Evolutionary conservation across 2,329 filamentous ascomycete species (phyloP).

Genomic region (Alternaria incomplexa): DNA sequence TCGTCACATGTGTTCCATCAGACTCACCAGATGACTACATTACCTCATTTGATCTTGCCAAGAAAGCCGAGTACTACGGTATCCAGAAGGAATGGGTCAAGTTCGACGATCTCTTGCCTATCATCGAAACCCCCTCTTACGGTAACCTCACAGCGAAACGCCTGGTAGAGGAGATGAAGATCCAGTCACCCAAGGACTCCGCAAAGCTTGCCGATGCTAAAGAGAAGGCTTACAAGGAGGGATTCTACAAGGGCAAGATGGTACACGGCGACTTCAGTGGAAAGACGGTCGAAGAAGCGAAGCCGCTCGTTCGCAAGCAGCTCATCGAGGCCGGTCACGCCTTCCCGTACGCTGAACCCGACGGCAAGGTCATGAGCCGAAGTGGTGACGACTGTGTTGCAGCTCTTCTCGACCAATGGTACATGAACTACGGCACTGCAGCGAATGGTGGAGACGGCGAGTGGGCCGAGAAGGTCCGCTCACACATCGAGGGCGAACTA

Average conservation of each 20-base stretch:
- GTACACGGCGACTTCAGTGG: conserved; percentile 87
- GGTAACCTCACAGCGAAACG: conserved; percentile 83
- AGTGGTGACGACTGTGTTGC: conserved; percentile 94
- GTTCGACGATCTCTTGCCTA: conserved; percentile 78
- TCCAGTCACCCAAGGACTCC: conserved; percentile 92
- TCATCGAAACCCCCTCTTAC: conserved; percentile 78
- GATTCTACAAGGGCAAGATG: conserved; percentile 94
- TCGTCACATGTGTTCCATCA: conserved; percentile 93
- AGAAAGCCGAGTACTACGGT: conserved; percentile 92
- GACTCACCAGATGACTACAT: conserved; percentile 96
- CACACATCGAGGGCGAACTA: conserved; percentile 62
- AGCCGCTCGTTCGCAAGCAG: conserved; percentile 80
- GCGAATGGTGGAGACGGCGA: conserved; percentile 70
- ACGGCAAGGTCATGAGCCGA: conserved; percentile 83
- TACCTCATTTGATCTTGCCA: conserved; percentile 83
- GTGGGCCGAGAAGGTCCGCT: conserved; percentile 73
- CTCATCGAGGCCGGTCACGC: conserved; percentile 79
- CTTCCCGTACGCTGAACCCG: conserved; percentile 92
- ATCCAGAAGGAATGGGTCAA: conserved; percentile 98
- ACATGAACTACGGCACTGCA: conserved; percentile 82
- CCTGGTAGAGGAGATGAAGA: conserved; percentile 92
- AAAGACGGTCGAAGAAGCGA: conserved; percentile 82
- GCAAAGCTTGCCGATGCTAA: conserved; percentile 93
- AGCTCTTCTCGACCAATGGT: conserved; percentile 95
- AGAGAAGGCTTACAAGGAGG: conserved; percentile 95